Evolutionary conservation across 202 grass and related monocot species (phyloP).

Genomic region (Tripidium arundinaceum): DNA sequence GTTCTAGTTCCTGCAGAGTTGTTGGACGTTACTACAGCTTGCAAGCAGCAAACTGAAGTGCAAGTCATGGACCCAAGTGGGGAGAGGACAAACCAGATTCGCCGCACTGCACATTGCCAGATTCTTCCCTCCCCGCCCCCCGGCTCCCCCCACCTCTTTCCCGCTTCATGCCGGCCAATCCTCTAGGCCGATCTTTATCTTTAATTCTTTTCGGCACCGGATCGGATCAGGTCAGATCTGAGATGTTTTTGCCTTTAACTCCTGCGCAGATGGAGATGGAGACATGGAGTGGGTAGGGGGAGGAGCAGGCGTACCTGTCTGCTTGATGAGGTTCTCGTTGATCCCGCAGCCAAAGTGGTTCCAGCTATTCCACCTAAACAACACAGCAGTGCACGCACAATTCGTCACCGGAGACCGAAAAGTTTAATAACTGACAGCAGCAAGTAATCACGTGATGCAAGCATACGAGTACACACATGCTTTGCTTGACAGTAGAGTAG

Average conservation of each 20-base stretch:
- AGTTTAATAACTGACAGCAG: too few relatives aligned
- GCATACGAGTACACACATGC: neutral
- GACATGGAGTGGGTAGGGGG: neutral
- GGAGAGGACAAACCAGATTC: neutral
- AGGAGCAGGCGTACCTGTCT: slow-evolving; percentile 53
- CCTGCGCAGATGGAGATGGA: neutral
- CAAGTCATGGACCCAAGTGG: neutral
- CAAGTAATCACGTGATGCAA: neutral
- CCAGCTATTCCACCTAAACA: slow-evolving; percentile 88
- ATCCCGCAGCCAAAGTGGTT: slow-evolving; percentile 75
- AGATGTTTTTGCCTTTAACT: slow-evolving; percentile 2
- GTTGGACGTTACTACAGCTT: slow-evolving; percentile 21
- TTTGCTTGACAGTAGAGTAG: too few relatives aligned
- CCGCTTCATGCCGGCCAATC: neutral
- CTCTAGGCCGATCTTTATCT: neutral
- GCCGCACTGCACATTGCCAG: slow-evolving; percentile 12
- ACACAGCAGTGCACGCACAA: too few relatives aligned
- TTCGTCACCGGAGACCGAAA: neutral
- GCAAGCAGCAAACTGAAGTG: neutral
- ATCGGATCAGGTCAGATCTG: slow-evolving; percentile 23
- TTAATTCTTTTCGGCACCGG: slow-evolving; percentile 20
- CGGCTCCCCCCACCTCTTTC: neutral
- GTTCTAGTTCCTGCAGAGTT: slow-evolving; percentile 6
- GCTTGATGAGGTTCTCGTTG: slow-evolving; percentile 58
- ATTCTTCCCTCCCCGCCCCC: neutral